These are phyloP conservation scores for Bremia lactucae DNA, from an alignment of 352 stramenopile genomes.

Conservation along the genomic window DNA sequence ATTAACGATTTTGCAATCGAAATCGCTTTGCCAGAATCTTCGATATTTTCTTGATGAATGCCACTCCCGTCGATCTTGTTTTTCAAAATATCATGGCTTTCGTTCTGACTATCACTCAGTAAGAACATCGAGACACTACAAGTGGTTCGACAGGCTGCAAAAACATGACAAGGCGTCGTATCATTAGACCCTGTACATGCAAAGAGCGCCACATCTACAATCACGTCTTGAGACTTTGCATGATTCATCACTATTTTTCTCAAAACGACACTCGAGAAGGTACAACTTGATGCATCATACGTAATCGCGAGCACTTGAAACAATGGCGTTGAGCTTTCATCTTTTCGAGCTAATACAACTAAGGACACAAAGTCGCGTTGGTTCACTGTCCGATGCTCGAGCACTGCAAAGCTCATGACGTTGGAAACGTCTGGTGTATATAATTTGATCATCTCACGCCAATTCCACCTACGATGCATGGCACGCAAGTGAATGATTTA, in stretches of 20 bases:
- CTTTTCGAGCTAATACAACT: conserved; percentile 6
- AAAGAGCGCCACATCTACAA: conserved; percentile 2
- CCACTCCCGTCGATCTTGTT: conserved; percentile 2
- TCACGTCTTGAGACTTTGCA: background rate
- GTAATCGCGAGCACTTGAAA: conserved; percentile 6
- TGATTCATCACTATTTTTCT: background rate
- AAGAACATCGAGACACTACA: conserved; percentile 4
- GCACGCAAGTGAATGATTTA: background rate
- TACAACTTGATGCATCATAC: background rate
- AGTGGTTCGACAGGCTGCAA: conserved; percentile 6
- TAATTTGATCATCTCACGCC: conserved; percentile 17
- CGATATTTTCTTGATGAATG: background rate
- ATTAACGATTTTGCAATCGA: conserved; percentile 10
- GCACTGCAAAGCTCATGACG: conserved; percentile 16
- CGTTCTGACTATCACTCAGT: conserved; percentile 1
- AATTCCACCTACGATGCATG: conserved; percentile 27
- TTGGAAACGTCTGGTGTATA: conserved; percentile 6
- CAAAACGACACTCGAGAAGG: background rate
- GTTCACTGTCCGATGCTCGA: background rate
- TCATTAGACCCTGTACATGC: background rate
- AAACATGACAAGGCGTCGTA: background rate
- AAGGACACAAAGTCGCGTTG: background rate
- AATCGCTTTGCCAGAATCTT: background rate
- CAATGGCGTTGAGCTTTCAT: background rate
- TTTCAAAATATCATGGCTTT: background rate